Evolutionary conservation across 768 basidiomycete species (phyloP).

Genomic region (Termitomyces bulborhizus): DNA sequence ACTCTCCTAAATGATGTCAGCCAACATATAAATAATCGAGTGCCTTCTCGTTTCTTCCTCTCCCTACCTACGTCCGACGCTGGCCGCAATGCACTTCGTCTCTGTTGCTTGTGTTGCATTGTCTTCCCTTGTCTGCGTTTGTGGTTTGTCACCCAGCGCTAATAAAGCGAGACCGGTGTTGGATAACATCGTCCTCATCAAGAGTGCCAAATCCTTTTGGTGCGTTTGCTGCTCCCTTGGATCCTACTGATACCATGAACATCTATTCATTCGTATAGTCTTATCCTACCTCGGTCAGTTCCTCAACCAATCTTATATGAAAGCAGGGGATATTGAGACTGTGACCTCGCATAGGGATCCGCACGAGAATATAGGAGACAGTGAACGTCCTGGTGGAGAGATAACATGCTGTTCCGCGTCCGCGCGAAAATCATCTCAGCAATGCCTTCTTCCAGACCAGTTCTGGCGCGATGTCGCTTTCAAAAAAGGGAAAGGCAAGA

Average conservation of each 20-base stretch:
- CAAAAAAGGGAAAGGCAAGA: constrained; percentile 32
- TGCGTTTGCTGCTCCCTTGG: constrained; percentile 17
- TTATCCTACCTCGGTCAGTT: constrained; percentile 40
- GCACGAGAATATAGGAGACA: constrained; percentile 50
- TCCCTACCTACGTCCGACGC: background rate
- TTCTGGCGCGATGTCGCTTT: constrained; percentile 49
- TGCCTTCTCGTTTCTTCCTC: background rate
- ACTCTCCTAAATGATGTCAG: background rate
- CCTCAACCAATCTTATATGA: background rate
- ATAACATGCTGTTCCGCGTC: constrained; percentile 46
- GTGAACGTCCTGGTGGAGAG: constrained; percentile 45
- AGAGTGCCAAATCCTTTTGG: constrained; percentile 37
- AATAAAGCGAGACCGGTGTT: constrained; percentile 23
- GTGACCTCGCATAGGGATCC: constrained; percentile 22
- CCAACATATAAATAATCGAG: background rate
- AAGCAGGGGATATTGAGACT: background rate
- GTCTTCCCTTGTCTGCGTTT: background rate
- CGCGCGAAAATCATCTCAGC: constrained; percentile 30
- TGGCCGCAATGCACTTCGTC: background rate
- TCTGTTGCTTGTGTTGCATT: background rate
- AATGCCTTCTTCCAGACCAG: constrained; percentile 38
- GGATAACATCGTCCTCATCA: constrained; percentile 48
- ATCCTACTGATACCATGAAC: background rate
- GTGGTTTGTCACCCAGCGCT: background rate
- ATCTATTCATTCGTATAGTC: constrained; percentile 19